Percentiles rank a stretch among this genome's conserved stretches.
Conservation (phyloP, 257 asterid genomes). For the Nicotiana obtusifolia region DNA sequence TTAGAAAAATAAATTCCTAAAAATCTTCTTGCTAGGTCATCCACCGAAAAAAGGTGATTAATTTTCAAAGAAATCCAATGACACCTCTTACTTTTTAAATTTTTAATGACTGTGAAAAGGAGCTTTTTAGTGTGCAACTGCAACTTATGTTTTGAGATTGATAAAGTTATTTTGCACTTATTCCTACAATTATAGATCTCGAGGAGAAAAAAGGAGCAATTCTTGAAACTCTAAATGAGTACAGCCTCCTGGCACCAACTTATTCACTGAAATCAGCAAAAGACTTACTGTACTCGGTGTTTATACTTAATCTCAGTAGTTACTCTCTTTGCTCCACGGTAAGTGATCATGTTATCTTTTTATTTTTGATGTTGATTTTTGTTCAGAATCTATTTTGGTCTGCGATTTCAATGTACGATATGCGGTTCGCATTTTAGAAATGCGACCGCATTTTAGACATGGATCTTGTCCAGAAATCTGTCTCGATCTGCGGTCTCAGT, state of each 20-base stretch:
- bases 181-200: constrained; percentile 6
- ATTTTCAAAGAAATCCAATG: not conserved
- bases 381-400: no score
- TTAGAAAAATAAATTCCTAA: not conserved
- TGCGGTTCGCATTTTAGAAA: no score
- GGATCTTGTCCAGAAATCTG: no score
- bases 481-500: no score
- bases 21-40: not conserved
- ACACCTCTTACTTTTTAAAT: not conserved
- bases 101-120: not conserved
- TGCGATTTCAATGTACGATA: no score
- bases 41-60: not conserved
- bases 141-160: not conserved
- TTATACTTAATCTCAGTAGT: no score
- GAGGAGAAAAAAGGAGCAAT: not conserved
- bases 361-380: no score
- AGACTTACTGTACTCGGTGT: no score
- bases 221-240: not conserved
- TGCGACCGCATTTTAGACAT: no score
- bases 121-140: not conserved
- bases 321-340: no score
- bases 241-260: not conserved
- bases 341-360: no score
- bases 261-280: no score
- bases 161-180: not conserved